Base-by-base conservation (phyloP, 345 rosid genomes). In the Populus ilicifolia region DNA sequence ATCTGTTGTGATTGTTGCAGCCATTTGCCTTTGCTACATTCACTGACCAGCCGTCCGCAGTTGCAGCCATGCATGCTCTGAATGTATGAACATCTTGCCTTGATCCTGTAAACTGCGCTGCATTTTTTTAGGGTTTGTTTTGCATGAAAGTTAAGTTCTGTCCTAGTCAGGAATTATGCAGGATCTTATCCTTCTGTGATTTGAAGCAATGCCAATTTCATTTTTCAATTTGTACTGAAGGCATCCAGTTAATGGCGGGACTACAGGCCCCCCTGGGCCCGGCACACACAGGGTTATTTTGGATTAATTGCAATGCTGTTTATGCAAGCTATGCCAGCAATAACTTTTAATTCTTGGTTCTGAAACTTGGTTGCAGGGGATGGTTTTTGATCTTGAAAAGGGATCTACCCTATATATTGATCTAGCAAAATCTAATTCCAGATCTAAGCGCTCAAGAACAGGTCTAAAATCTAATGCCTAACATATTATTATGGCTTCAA, bases 381-480 rank as follows among this genome's bases (percentile, higher is more conserved):
- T 91, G 92, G 89, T 90, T 68, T 95, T 93, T 85, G 99, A 93
- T 73, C 96, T 90, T 78, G 99, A 93, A 86, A 91, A 88, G 81
- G 94, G 91, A 59, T 89, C 94, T n/a, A 87, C 90, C 72, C 85
- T 94, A 27, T 78, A 89, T 82, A 85, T 93, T 78, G 96, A 94
- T 86, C 90, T 91, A 82, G 98, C 97, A 67, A 94, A 93, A 88
- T 88, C 92, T 38, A 94, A 94, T 86, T 91, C 98, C 62, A 86
- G 94, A 81, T 86, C 94, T 16, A 94, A 94, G 88, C 98, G 97
- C 70, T 65, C 90, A 39, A 89, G 97, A 84, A 61, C 92, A 84
- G 97, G 97, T 87, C 67, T 72, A 8, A 33, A 72, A 97, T 87
- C 66, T 75, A 5, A 63, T 80, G 44, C 69, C 74, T 73, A 27